These are phyloP conservation scores for Starmerella scarabaei DNA, from an alignment of 805 yeast species.

Conservation along the genomic window DNA sequence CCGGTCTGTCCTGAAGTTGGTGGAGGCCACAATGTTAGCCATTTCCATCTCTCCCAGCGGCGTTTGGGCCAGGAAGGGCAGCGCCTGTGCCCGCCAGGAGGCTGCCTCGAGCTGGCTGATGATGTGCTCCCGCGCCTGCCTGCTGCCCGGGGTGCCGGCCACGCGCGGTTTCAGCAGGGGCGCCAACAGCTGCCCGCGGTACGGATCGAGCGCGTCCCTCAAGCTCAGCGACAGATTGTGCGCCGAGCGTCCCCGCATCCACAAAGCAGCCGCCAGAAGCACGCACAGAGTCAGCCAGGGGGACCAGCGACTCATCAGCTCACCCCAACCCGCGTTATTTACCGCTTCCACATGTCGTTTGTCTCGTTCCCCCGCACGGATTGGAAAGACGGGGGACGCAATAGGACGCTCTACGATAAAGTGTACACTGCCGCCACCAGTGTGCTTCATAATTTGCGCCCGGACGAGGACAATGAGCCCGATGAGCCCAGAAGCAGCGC, in stretches of 20 bases:
- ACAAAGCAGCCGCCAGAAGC: too few species aligned
- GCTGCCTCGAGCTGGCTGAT: conserved; percentile 26
- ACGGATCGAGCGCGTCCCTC: conserved; percentile 11
- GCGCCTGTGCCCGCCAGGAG: conserved; percentile 24
- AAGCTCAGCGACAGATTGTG: too few species aligned
- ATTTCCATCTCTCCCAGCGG: conserved; percentile 29
- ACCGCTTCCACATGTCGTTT: conserved; percentile 15
- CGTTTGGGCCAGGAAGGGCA: conserved; percentile 26
- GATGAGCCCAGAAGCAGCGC: too few species aligned
- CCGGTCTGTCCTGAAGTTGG: conserved; percentile 1
- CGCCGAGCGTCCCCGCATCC: too few species aligned
- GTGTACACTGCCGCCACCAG: conserved; percentile 18
- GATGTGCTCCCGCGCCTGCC: conserved; percentile 17
- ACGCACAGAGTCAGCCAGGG: too few species aligned
- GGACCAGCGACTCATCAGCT: too few species aligned
- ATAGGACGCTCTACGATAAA: conserved; percentile 13
- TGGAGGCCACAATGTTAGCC: conserved; percentile 25
- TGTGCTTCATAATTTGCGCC: conserved; percentile 13
- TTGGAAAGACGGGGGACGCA: conserved; percentile 6
- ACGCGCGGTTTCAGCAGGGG: conserved; percentile 21
- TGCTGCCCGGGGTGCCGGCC: conserved; percentile 18
- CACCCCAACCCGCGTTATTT: too few species aligned
- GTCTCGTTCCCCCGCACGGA: conserved; percentile 16
- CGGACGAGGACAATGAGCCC: conserved; percentile 10
- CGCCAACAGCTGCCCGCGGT: conserved; percentile 14